Evolutionary conservation across 1,139 yeast genomes (phyloP).

Genomic region (Nakaseomyces kungkrabaensis): DNA sequence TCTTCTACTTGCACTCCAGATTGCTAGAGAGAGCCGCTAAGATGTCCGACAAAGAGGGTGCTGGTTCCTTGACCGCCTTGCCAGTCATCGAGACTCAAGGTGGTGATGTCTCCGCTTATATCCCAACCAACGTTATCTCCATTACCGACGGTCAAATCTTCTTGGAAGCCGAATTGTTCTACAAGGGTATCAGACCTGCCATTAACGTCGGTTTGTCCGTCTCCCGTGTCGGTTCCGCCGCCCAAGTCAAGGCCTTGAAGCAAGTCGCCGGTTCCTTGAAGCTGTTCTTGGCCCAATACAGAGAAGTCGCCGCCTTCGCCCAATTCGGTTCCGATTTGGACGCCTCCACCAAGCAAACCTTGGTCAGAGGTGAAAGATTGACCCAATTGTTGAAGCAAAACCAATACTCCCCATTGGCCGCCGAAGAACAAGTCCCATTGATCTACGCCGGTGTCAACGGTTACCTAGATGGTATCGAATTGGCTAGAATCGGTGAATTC

Average conservation of each 20-base stretch:
- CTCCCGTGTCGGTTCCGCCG: constrained; percentile 99
- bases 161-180: constrained; percentile 99
- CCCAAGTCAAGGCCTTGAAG: constrained; percentile 99
- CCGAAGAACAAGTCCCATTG: constrained; percentile 98
- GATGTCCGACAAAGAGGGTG: constrained; percentile 84
- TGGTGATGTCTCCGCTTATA: constrained; percentile 98
- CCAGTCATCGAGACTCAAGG: constrained; percentile 98
- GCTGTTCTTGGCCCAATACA: constrained; percentile 99
- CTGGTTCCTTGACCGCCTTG: constrained; percentile 92
- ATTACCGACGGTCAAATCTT: constrained; percentile 96
- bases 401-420: constrained; percentile 94
- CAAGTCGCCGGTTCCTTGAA: constrained; percentile 99
- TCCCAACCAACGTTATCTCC: constrained; percentile 95
- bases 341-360: constrained; percentile 99
- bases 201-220: constrained; percentile 99
- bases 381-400: constrained; percentile 97
- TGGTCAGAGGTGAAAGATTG: constrained; percentile 99
- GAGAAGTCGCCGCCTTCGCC: constrained; percentile 99
- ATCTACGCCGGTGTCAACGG: constrained; percentile 99
- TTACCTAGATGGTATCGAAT: constrained; percentile 81
- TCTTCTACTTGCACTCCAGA: constrained; percentile 93
- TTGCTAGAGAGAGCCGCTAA: constrained; percentile 95
- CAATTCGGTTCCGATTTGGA: constrained; percentile 99
- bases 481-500: constrained; percentile 81
- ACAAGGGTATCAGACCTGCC: constrained; percentile 99